Conservation (phyloP, 1,139 yeast genomes). For the Hansenula sp. region DNA sequence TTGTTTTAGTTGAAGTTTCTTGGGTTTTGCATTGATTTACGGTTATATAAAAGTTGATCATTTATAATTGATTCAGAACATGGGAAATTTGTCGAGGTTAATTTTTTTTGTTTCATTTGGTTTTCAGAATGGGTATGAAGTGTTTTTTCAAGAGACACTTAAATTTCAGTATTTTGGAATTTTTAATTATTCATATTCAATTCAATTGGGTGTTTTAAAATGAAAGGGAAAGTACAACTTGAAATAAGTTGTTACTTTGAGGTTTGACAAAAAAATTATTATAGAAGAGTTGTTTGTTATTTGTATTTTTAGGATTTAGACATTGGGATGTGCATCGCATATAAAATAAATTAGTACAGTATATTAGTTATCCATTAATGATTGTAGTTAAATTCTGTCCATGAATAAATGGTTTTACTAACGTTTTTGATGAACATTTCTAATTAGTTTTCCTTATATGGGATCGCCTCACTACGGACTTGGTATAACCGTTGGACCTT, state of each 20-base stretch:
- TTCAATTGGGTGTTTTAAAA: conserved; percentile 7
- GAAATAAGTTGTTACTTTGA: not conserved
- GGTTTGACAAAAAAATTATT: conserved; percentile 4
- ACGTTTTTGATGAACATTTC: too few species aligned
- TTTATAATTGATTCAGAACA: conserved; percentile 3
- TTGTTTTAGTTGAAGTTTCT: conserved; percentile 1
- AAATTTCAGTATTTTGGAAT: not conserved
- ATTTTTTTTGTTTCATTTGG: not conserved
- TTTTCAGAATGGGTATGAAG: not conserved
- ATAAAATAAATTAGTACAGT: conserved; percentile 1
- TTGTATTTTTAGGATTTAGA: conserved; percentile 18
- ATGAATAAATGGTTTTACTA: too few species aligned
- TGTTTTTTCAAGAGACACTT: not conserved
- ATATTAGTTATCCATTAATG: not conserved
- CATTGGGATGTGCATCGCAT: conserved; percentile 17
- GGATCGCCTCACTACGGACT: too few species aligned
- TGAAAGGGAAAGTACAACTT: conserved; percentile 2
- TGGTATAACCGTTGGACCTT: too few species aligned
- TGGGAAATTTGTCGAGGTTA: conserved; percentile 1
- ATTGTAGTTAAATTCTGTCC: too few species aligned
- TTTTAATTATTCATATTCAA: not conserved
- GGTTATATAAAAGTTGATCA: conserved; percentile 1
- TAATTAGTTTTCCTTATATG: too few species aligned
- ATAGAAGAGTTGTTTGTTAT: conserved; percentile 16
- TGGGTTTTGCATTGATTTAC: conserved; percentile 4